These are phyloP conservation scores for Salix udensis DNA, from an alignment of 345 rosid genomes.

Conservation along the genomic window DNA sequence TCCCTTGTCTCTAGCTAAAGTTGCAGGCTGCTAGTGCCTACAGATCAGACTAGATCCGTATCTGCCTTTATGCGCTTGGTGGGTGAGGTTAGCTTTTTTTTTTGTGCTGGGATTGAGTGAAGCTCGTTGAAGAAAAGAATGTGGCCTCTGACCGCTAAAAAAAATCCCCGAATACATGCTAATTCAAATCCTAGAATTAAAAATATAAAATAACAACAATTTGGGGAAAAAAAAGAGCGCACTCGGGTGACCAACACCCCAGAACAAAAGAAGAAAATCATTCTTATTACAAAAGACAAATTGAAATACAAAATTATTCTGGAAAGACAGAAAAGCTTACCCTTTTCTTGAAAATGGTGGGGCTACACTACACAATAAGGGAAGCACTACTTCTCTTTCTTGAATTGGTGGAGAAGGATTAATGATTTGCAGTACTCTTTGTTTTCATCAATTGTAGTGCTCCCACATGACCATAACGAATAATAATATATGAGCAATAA, in stretches of 20 bases:
- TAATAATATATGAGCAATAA: slow-evolving; percentile 45
- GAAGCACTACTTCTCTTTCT: not conserved
- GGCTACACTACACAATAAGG: not conserved
- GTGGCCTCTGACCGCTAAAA: too few relatives aligned
- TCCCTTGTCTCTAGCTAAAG: too few relatives aligned
- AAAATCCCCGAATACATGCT: not conserved
- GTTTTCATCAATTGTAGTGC: slow-evolving; percentile 18
- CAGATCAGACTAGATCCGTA: too few relatives aligned
- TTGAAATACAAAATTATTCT: too few relatives aligned
- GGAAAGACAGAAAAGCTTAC: not conserved
- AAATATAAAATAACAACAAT: not conserved
- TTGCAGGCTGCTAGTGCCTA: too few relatives aligned
- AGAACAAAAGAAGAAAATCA: too few relatives aligned
- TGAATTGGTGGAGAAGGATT: not conserved
- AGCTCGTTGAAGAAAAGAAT: not conserved
- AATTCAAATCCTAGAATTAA: not conserved
- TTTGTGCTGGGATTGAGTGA: too few relatives aligned
- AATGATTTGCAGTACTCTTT: not conserved
- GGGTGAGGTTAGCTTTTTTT: too few relatives aligned
- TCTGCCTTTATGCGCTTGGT: too few relatives aligned
- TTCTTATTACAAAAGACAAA: not conserved
- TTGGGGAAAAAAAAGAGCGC: not conserved
- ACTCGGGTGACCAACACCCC: not conserved
- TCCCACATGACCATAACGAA: slow-evolving; percentile 63
- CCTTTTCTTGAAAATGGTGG: not conserved